Base-by-base conservation (phyloP, 129 eudicot genomes). In the Helianthus tuberosus region DNA sequence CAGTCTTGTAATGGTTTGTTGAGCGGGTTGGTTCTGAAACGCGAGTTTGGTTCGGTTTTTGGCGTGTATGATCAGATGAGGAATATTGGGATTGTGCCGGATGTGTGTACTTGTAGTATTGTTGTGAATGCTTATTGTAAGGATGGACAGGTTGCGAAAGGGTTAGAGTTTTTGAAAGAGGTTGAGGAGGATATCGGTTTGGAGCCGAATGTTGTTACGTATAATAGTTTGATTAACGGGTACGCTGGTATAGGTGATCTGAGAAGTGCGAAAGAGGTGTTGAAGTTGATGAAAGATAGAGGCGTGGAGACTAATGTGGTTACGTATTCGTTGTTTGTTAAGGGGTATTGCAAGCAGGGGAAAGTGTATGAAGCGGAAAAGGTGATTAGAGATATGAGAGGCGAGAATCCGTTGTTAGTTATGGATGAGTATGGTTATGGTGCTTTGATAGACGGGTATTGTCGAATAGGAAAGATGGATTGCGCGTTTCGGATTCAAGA, bases 51-150 rank as follows among this genome's bases (percentile, higher is more conserved):
- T 47, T 55, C 61, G 10, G 96, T 77, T 71, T 75, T 73, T 46
- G 84, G 73, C 57, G 93, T 90, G 66, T 94, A 81, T 80, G 89
- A 83, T 63, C 97, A 94, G 75, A 86, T 94, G 86, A 71, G 39
- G 8, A 80, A 76, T 66, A 54, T 83, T 11, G 93, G 96, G 63
- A 41, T 94, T 73, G 74, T 71, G 48, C 93, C 96, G 11, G 96
- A 94, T 86, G 93, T 94, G 48, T 90, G 76, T 75, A 90, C 84
- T 44, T 85, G 87, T 86, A 84, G 88, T 12, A 94, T 94, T 15
- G 60, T 91, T 62, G 96, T 90, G 17, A 87, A 88, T 76, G 98
- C 97, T 2, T 90, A 84, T 73, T 94, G 98, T 76, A 90, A 85
- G 69, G 87, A 75, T 73, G 96, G 89, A 8, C 79, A 75, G 32